Base-by-base conservation (phyloP, 805 yeast species). In the Saturnispora saitoi region DNA sequence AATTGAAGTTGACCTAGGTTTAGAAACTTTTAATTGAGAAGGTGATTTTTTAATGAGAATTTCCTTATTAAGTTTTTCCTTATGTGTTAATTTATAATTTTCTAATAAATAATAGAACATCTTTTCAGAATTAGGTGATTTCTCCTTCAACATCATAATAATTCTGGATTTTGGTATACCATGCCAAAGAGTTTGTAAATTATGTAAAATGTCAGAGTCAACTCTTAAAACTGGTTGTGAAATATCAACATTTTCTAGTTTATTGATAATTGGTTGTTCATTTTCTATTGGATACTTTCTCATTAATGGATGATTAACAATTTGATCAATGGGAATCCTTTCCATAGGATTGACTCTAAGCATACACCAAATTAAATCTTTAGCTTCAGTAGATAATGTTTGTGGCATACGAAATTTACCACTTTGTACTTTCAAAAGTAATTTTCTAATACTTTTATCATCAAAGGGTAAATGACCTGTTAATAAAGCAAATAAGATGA, bases 391-490 rank as follows among this genome's bases (percentile, higher is more conserved):
- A 28, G 84, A 75, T 40, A 86, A 60, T 45, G 74, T 77, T 8
- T 66, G 64, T 4, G 93, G 93, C 86, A 85, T 81, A 50, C 78
- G 83, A 60, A 76, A 86, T 47, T 69, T 72, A 36, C 95, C 95
- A 30, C 80, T 75, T 63, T 85, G 93, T 26, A 86, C 95, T 64
- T 85, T 86, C 50, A 83, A 61, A 47, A 86, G 65, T 49, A 86
- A 64, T 54, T 76, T 78, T 62, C 88, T 76, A 58, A 86, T 84
- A 58, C 82, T 83, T 52, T 84, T 87, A 64, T 86, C 93, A 62
- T 86, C 91, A 60, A 86, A 86, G 8, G 95, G 95, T 52, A 86
- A 68, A 67, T 86, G 81, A 3, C 95, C 95, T 2, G 91, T 83
- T 49, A 86, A 66, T 43, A 86, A 66, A 4, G 93, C 93, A 67